These are phyloP conservation scores for Phytophthora fragariae DNA, from an alignment of 352 stramenopile genomes.

Conservation along the genomic window DNA sequence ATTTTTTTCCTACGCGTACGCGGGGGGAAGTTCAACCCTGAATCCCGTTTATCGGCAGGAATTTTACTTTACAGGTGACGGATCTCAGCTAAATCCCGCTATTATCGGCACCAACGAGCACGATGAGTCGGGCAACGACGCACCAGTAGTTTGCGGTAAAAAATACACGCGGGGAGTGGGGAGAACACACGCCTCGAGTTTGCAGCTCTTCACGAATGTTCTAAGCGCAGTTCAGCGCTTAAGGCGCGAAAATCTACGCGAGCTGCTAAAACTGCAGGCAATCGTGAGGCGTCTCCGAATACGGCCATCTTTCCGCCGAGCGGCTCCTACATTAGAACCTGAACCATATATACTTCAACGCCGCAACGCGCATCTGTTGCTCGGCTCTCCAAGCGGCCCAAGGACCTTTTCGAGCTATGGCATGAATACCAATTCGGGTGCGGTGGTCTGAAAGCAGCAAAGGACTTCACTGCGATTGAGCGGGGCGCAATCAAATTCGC, in stretches of 20 bases:
- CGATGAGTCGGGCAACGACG: no score
- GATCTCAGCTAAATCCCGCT: constrained; percentile 9
- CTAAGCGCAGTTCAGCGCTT: constrained; percentile 6
- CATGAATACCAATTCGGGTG: not conserved
- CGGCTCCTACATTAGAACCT: no score
- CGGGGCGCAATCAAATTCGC: not conserved
- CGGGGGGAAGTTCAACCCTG: not conserved
- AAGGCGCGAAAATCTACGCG: not conserved
- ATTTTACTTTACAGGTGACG: constrained; percentile 7
- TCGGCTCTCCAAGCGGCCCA: not conserved
- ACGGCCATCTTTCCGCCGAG: not conserved
- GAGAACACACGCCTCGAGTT: constrained; percentile 4
- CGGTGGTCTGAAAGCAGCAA: not conserved
- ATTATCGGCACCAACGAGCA: not conserved
- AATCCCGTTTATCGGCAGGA: constrained; percentile 11
- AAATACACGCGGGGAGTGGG: not conserved
- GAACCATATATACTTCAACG: no score
- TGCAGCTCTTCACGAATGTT: constrained; percentile 8
- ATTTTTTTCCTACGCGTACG: constrained; percentile 15
- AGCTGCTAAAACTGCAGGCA: not conserved
- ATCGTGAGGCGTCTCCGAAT: not conserved
- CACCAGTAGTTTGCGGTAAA: no score
- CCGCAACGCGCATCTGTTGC: no score
- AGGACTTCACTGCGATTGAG: not conserved
- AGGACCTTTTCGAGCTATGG: not conserved